Evolutionary conservation across 1,284 basidiomycete species (phyloP).

Genomic region (Microbotryum intermedium): DNA sequence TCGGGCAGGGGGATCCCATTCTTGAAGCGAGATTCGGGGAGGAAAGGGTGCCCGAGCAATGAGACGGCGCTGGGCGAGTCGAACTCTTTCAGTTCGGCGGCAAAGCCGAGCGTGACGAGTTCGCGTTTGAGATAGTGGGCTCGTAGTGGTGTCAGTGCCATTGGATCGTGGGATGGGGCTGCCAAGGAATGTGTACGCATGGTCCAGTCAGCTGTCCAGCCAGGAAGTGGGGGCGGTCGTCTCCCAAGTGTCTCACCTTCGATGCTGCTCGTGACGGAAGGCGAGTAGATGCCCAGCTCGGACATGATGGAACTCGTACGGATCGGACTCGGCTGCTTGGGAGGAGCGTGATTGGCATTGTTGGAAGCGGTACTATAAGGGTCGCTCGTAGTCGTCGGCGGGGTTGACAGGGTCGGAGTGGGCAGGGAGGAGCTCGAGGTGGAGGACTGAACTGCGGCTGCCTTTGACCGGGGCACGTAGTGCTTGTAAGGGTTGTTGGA

Average conservation of each 20-base stretch:
- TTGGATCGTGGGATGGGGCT: conserved; percentile 1
- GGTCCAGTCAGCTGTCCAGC: too few relatives aligned
- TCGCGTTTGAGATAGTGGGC: conserved; percentile 94
- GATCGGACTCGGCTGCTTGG: neutral
- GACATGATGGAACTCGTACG: conserved; percentile 13
- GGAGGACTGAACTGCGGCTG: too few relatives aligned
- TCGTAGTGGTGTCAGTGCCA: conserved; percentile 61
- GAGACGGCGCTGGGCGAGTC: conserved; percentile 64
- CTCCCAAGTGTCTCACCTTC: neutral
- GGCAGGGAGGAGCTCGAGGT: too few relatives aligned
- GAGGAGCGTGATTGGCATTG: neutral
- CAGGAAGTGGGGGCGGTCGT: neutral
- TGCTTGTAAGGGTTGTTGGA: too few relatives aligned
- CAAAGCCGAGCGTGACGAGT: conserved; percentile 77
- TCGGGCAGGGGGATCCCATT: conserved; percentile 22
- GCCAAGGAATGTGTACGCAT: neutral
- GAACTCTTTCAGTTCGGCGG: conserved; percentile 62
- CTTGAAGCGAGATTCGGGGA: conserved; percentile 42
- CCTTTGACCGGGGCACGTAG: too few relatives aligned
- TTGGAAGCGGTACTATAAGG: too few relatives aligned
- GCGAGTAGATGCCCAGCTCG: conserved; percentile 21
- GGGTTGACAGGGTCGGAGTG: too few relatives aligned
- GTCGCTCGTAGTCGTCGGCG: too few relatives aligned
- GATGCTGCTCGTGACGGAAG: conserved; percentile 11
- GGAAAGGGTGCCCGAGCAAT: conserved; percentile 76